A percentile compares a stretch with the other conserved stretches of the same genome.
Conservation (phyloP, 257 asterid species). For the Penstemon newberryi region DNA sequence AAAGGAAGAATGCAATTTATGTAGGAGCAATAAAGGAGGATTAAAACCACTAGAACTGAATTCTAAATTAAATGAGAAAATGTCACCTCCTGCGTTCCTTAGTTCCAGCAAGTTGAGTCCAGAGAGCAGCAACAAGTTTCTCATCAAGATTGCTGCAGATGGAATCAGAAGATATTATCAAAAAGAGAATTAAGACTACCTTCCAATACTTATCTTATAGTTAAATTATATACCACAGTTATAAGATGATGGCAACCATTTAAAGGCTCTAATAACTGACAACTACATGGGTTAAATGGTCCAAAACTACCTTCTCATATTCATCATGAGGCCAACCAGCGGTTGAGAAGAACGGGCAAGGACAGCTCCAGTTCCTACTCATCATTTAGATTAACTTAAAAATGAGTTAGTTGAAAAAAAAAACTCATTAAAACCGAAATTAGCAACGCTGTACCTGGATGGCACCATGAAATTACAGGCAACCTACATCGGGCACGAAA, state of each 20-base stretch:
- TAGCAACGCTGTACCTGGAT: slow-evolving; percentile 54
- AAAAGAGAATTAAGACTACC: slow-evolving; percentile 13
- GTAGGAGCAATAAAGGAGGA: slow-evolving; percentile 12
- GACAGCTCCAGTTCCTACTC: slow-evolving; percentile 87
- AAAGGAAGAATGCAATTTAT: slow-evolving; percentile 6
- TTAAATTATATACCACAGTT: slow-evolving; percentile 9
- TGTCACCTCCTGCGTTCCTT: slow-evolving; percentile 68
- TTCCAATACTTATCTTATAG: slow-evolving; percentile 13
- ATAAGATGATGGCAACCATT: slow-evolving; percentile 10
- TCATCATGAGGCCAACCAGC: slow-evolving; percentile 96
- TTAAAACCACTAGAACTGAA: slow-evolving; percentile 11
- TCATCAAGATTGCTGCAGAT: slow-evolving; percentile 84
- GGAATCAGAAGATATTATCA: slow-evolving; percentile 21
- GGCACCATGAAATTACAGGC: slow-evolving; percentile 94
- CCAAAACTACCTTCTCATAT: slow-evolving; percentile 79
- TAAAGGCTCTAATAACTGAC: slow-evolving; percentile 18
- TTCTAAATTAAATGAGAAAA: slow-evolving; percentile 21
- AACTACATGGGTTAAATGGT: slow-evolving; percentile 13
- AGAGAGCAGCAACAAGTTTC: slow-evolving; percentile 84
- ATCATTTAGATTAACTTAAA: slow-evolving; percentile 32
- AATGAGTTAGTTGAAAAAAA: slow-evolving; percentile 15
- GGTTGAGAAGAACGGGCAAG: slow-evolving; percentile 98
- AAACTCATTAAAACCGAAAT: slow-evolving; percentile 27
- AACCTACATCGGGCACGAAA: slow-evolving; percentile 90
- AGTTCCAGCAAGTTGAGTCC: slow-evolving; percentile 74